These are phyloP conservation scores for Sporothrix brunneoviolacea DNA, from an alignment of 2,329 filamentous ascomycete genomes.

Conservation along the genomic window DNA sequence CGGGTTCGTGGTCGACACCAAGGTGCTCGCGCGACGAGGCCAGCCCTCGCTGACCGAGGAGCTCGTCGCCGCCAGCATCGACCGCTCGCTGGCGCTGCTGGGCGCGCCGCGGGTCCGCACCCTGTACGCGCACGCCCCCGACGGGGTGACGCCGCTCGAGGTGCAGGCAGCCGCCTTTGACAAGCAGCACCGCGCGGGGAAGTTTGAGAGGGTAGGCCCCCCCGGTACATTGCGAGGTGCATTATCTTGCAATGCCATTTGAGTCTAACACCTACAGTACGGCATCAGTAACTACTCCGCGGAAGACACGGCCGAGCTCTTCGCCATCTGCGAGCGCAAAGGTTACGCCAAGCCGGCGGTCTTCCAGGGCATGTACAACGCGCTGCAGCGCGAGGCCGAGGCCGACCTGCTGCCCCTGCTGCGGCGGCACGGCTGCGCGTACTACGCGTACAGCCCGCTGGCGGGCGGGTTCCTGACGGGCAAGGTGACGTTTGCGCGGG, in stretches of 20 bases:
- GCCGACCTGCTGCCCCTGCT: slow-evolving; percentile 16
- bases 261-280: slow-evolving; percentile 21
- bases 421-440: slow-evolving; percentile 29
- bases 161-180: slow-evolving; percentile 25
- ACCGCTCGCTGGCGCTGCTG: slow-evolving; percentile 14
- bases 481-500: slow-evolving; percentile 13
- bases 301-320: slow-evolving; percentile 22
- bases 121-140: slow-evolving; percentile 24
- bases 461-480: slow-evolving; percentile 19
- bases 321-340: slow-evolving; percentile 25
- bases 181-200: slow-evolving; percentile 27
- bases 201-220: too few species aligned
- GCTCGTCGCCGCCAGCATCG: slow-evolving; percentile 9
- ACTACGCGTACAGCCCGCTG: slow-evolving; percentile 15
- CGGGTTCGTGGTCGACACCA: slow-evolving; percentile 19
- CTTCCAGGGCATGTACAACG: slow-evolving; percentile 33
- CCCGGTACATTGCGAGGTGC: too few species aligned
- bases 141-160: slow-evolving; percentile 23
- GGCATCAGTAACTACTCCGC: slow-evolving; percentile 29
- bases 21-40: slow-evolving; percentile 7
- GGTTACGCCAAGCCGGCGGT: slow-evolving; percentile 26
- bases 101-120: not conserved
- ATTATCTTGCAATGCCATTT: too few species aligned
- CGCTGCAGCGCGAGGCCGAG: slow-evolving; percentile 20
- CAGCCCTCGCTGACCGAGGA: slow-evolving; percentile 3